A percentile compares a stretch with the other conserved stretches of the same genome.
phyloP scores from a whole-genome alignment of 192 early-diverging fungal species.

The Backusella liffmaniae region DNA sequence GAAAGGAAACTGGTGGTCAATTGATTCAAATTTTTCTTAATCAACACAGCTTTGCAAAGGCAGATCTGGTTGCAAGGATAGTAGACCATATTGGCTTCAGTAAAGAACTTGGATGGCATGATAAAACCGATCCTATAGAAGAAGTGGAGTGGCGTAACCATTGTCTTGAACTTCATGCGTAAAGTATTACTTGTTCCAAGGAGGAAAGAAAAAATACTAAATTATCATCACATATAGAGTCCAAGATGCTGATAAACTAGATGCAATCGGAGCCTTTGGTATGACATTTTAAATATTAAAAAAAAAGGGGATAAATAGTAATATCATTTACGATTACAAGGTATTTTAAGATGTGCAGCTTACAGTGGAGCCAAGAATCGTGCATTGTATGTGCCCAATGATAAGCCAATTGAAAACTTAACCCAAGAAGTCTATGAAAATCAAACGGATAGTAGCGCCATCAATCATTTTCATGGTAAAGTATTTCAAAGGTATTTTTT shows the following conservation, averaged over 20 bases:
- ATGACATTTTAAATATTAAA: background rate
- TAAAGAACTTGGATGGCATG: slow-evolving; percentile 60
- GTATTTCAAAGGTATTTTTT: background rate
- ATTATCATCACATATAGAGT: slow-evolving; percentile 39
- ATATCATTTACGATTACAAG: slow-evolving; percentile 16
- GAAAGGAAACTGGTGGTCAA: slow-evolving; percentile 43
- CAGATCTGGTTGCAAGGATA: slow-evolving; percentile 52
- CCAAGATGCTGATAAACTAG: slow-evolving; percentile 72
- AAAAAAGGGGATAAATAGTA: background rate
- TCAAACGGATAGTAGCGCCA: slow-evolving; percentile 51
- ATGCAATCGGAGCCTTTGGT: slow-evolving; percentile 76
- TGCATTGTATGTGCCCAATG: slow-evolving; percentile 51
- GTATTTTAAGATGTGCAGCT: slow-evolving; percentile 68
- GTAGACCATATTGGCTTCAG: slow-evolving; percentile 63
- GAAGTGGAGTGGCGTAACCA: slow-evolving; percentile 49
- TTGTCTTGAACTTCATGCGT: slow-evolving; percentile 62
- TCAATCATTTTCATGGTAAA: slow-evolving; percentile 68
- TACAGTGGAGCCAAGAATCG: slow-evolving; percentile 66
- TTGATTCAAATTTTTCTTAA: slow-evolving; percentile 47
- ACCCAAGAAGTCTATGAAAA: slow-evolving; percentile 60
- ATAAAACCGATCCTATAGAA: slow-evolving; percentile 37
- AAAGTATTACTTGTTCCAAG: slow-evolving; percentile 8
- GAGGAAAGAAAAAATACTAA: too few species aligned
- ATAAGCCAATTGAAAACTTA: slow-evolving; percentile 50
- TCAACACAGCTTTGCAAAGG: slow-evolving; percentile 40